phyloP scores from a whole-genome alignment of 352 stramenopile species.

The Pythium dissimile region DNA sequence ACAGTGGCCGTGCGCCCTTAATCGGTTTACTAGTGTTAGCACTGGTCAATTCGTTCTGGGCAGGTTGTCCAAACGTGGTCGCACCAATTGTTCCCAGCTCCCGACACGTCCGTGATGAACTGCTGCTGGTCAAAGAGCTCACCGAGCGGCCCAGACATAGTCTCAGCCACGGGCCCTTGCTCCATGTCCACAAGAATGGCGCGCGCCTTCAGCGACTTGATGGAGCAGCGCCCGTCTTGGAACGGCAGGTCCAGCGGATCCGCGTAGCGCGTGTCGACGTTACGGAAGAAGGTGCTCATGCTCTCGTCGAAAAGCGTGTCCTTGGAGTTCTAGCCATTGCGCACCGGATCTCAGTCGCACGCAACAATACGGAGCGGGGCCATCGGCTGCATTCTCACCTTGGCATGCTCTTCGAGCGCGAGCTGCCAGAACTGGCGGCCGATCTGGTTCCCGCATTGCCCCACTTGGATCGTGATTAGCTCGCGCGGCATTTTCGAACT shows the following conservation, averaged over 20 bases:
- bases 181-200: constrained; percentile 94
- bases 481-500: constrained; percentile 70
- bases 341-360: neutral
- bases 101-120: constrained; percentile 86
- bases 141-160: constrained; percentile 69
- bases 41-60: neutral
- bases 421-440: constrained; percentile 91
- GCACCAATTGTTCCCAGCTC: constrained; percentile 91
- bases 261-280: constrained; percentile 73
- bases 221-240: constrained; percentile 29
- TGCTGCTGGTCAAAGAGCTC: constrained; percentile 89
- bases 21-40: neutral
- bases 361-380: too few relatives aligned
- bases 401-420: constrained; percentile 87
- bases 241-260: constrained; percentile 52
- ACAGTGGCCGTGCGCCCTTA: constrained; percentile 84
- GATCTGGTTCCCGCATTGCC: constrained; percentile 95
- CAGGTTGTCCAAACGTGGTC: neutral
- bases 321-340: constrained; percentile 37
- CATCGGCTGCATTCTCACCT: too few relatives aligned
- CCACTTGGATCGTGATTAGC: constrained; percentile 90
- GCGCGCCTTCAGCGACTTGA: constrained; percentile 68
- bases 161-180: constrained; percentile 85
- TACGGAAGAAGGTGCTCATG: constrained; percentile 92
- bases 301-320: constrained; percentile 80